Evolutionary conservation across 768 basidiomycete species (phyloP), one percentile per base, ranked within the genome.

Genomic region (Hydnomerulius pinastri): DNA sequence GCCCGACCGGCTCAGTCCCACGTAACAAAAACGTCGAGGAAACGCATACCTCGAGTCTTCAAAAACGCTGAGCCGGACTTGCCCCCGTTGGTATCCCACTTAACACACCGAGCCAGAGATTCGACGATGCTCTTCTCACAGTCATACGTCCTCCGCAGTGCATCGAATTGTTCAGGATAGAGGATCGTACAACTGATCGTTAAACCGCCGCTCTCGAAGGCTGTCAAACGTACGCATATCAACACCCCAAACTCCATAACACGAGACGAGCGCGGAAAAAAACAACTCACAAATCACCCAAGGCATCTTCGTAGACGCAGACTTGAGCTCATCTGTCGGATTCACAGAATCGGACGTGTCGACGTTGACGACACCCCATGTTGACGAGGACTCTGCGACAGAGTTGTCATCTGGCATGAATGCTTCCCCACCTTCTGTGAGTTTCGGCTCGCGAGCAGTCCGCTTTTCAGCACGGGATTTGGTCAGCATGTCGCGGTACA

Each of bases 1-100:
- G 37, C 35, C 2, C 58, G 24, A 33, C 15, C 12, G 12, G 17
- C 2, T 20, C 10, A 10, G 17, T 35, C 13, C n/a, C 29, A 49
- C 20, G 11, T 29, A 25, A 13, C 8, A n/a, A 36, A 43, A 32
- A 46, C 23, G 30, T 43, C 17, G 50, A 20, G 18, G 3, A 9
- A 8, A 57, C 75, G n/a, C n/a, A 33, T 51, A 92, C 95, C 95
- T 76, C 85, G 78, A 13, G 96, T 98, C 71, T 98, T 98, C 58
- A 98, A 71, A 71, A 99, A 98, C 0, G 92, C 94, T 4, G 93
- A 97, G 11, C 96, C 95, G 9, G 93, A 97, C 66, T 98, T 98
- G 7, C 97, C 97, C 20, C 97, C 97, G 48, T 81, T 87, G 1
- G 92, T 86, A 62, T 98, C 87, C 91, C 95, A 99, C 65, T 96